These are phyloP conservation scores for Magnolia kwangsiensis DNA, from an alignment of 164 flowering plant genomes.

Conservation along the genomic window DNA sequence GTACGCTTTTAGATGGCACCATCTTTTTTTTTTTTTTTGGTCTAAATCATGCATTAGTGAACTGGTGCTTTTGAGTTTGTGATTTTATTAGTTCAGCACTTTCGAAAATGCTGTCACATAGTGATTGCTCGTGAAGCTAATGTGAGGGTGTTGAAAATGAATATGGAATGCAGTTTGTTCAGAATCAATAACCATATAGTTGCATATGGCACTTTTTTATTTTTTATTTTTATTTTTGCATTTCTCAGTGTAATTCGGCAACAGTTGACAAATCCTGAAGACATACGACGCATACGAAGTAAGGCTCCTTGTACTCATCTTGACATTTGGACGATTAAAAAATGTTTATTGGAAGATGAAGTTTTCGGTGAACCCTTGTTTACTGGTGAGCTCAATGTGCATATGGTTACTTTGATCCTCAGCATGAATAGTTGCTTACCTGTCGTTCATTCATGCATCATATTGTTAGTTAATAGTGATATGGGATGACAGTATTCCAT, in stretches of 20 bases:
- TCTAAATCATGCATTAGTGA: too few relatives aligned
- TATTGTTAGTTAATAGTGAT: neutral
- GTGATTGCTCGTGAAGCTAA: neutral
- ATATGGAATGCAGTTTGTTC: neutral
- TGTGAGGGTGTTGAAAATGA: neutral
- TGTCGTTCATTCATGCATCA: neutral
- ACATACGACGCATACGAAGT: constrained; percentile 83
- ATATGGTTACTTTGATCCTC: neutral
- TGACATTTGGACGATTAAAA: constrained; percentile 75
- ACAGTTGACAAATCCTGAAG: constrained; percentile 80
- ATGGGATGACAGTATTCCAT: neutral
- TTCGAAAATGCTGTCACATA: neutral
- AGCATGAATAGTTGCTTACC: neutral
- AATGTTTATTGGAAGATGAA: constrained; percentile 67
- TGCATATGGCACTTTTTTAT: neutral
- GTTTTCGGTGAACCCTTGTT: constrained; percentile 62
- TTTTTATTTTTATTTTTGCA: neutral
- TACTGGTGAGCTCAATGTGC: constrained; percentile 50
- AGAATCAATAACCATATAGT: neutral
- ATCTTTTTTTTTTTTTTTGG: too few relatives aligned
- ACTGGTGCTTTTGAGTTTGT: too few relatives aligned
- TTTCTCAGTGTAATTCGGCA: constrained; percentile 64
- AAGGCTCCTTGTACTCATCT: constrained; percentile 90
- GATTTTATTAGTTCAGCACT: too few relatives aligned
- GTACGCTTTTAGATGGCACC: neutral